Evolutionary conservation across 2,329 filamentous ascomycete genomes (phyloP).

Genomic region (Pleoardoris graminearum): DNA sequence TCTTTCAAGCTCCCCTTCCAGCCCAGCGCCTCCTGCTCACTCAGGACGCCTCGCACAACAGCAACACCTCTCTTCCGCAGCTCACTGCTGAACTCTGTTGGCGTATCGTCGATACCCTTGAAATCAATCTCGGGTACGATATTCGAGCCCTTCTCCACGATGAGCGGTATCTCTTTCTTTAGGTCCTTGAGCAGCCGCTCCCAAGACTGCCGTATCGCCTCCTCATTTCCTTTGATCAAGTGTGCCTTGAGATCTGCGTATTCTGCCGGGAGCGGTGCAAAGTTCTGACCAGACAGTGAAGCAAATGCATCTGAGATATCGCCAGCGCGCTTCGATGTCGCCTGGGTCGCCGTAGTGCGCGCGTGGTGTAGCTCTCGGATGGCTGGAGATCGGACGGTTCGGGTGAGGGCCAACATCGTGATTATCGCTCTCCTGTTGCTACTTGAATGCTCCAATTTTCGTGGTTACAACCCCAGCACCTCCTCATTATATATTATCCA

Average conservation of each 20-base stretch:
- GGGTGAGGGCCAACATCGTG: constrained; percentile 36
- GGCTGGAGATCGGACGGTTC: constrained; percentile 29
- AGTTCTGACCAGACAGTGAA: constrained; percentile 53
- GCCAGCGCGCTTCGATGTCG: constrained; percentile 50
- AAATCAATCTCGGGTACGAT: constrained; percentile 54
- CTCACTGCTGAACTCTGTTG: constrained; percentile 60
- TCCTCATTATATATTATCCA: constrained; percentile 16
- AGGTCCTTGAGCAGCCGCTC: constrained; percentile 49
- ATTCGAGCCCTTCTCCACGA: constrained; percentile 47
- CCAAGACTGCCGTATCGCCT: constrained; percentile 52
- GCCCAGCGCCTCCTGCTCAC: constrained; percentile 49
- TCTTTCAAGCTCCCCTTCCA: constrained; percentile 50
- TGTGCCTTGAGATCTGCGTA: constrained; percentile 52
- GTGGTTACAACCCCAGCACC: neutral
- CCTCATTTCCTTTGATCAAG: constrained; percentile 54
- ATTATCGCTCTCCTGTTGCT: constrained; percentile 5
- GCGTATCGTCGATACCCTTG: constrained; percentile 52
- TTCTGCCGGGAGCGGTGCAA: constrained; percentile 49
- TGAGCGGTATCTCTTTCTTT: constrained; percentile 50
- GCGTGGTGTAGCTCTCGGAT: constrained; percentile 25
- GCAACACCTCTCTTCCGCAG: constrained; percentile 61
- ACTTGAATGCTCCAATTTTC: constrained; percentile 2
- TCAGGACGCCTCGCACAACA: constrained; percentile 51
- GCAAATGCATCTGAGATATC: constrained; percentile 57
- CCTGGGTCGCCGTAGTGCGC: constrained; percentile 34